Conservation (phyloP, 768 basidiomycete genomes). For the Agrocybe praecox region DNA sequence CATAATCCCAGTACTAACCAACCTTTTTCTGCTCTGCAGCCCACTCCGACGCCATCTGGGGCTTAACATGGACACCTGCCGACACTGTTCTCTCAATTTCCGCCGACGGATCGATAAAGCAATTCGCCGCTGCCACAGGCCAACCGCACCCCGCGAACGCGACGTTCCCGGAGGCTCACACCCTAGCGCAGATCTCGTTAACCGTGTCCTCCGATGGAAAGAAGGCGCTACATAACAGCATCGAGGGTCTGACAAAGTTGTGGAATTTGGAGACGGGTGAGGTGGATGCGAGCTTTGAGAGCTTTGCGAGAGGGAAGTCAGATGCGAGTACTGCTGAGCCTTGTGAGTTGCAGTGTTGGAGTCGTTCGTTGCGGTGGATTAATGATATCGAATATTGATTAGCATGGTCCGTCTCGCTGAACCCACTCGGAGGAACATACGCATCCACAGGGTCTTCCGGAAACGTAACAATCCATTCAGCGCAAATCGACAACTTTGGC, state of each 20-base stretch:
- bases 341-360: conserved; percentile 50
- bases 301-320: conserved; percentile 62
- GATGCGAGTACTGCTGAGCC: conserved; percentile 65
- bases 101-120: conserved; percentile 77
- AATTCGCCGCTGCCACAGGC: conserved; percentile 70
- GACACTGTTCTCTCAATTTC: conserved; percentile 72
- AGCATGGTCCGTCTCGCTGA: conserved; percentile 88
- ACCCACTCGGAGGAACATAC: conserved; percentile 74
- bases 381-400: neutral
- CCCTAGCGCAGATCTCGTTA: conserved; percentile 83
- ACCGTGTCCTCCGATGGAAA: conserved; percentile 70
- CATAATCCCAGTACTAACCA: conserved; percentile 23
- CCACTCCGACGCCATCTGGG: conserved; percentile 82
- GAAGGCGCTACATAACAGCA: conserved; percentile 73
- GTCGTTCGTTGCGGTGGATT: conserved; percentile 5
- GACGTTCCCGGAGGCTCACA: conserved; percentile 66
- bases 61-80: conserved; percentile 67
- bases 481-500: conserved; percentile 67
- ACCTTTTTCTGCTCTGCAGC: conserved; percentile 50
- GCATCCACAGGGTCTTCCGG: conserved; percentile 75
- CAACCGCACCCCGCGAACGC: conserved; percentile 56
- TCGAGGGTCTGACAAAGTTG: conserved; percentile 81
- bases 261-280: conserved; percentile 71
- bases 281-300: conserved; percentile 69
- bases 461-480: conserved; percentile 74